Evolutionary conservation across 1,284 basidiomycete genomes (phyloP), one percentile per base, ranked within the genome.

Genomic region (Malassezia arunalokei): DNA sequence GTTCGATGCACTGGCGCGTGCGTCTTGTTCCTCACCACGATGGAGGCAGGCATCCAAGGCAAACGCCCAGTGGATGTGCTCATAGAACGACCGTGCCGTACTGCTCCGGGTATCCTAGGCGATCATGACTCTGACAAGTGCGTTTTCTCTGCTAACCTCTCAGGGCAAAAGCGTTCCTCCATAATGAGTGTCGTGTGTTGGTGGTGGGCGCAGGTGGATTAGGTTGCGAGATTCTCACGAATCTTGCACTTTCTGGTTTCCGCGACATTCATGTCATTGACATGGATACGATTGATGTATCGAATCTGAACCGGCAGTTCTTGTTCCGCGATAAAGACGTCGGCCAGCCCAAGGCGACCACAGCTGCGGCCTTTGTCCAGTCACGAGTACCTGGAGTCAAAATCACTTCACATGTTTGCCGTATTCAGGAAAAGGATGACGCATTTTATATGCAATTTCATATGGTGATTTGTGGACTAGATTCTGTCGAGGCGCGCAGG

Each of bases 281-380:
- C 78, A 98, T 99, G 92, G 94, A 99, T 77, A 96, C 92, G 5
- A 99, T 98, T 73, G 94, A 99, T 75, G 87, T 98, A 66, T 94
- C 89, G 67, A 99, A 99, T 71, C 79, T 99, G 63, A 99, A 99
- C 75, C 81, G 94, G 41, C 94, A 99, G 75, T 99, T 98, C 74
- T 78, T 99, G 40, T 99, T 99, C 77, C 81, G 92, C 61, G 82
- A 78, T 33, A 84, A 83, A 66, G 94, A 99, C 71, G 88, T 99
- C 1, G 94, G 94, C 8, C 81, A 87, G 63, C 83, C 91, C 3
- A 99, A 99, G 75, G 92, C 94, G 1, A 84, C 80, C 33, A 85
- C 87, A 3, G 94, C 94, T 0, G 92, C 94, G 27, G 86, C 90
- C 20, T 71, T 70, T 47, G 64, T 98, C 86, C 74, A 83, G 88